Conservation (phyloP, 2,329 filamentous ascomycete species). For the Chaetomium olivaceum region DNA sequence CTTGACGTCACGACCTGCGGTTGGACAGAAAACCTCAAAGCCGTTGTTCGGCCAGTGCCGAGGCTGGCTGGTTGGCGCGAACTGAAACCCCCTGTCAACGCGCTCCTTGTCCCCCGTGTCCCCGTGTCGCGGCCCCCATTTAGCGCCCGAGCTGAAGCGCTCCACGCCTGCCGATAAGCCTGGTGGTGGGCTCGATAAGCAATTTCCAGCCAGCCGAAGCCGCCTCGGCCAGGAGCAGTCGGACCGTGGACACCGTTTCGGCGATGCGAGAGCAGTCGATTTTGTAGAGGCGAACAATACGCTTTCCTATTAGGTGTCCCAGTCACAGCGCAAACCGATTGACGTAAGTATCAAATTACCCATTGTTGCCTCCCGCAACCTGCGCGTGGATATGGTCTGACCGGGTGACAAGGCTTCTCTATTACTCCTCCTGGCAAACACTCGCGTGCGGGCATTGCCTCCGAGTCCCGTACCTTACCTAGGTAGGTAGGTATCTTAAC, state of each 20-base stretch:
- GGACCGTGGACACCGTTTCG: constrained; percentile 22
- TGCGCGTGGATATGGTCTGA: constrained; percentile 3
- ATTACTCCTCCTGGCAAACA: background rate
- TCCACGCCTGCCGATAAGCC: constrained; percentile 31
- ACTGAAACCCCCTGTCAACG: constrained; percentile 5
- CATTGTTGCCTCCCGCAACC: background rate
- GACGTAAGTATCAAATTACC: background rate
- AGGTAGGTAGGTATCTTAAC: background rate
- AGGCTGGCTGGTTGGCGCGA: constrained; percentile 20
- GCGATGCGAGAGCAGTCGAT: constrained; percentile 22
- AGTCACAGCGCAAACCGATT: background rate
- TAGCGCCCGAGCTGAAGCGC: constrained; percentile 29
- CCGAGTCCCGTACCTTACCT: background rate
- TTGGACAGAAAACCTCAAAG: background rate
- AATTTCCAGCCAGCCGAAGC: constrained; percentile 32
- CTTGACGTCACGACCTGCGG: background rate
- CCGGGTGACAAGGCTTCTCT: background rate
- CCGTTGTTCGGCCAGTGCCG: constrained; percentile 16
- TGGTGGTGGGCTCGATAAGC: constrained; percentile 30
- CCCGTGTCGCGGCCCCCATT: constrained; percentile 14
- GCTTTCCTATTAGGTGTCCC: background rate
- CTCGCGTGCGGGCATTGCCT: background rate
- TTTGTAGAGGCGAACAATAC: constrained; percentile 12
- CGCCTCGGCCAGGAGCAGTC: constrained; percentile 15
- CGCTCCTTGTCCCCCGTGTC: constrained; percentile 2